phyloP scores from a whole-genome alignment of 116 monocot genomes.

The Thalassia testudinum region DNA sequence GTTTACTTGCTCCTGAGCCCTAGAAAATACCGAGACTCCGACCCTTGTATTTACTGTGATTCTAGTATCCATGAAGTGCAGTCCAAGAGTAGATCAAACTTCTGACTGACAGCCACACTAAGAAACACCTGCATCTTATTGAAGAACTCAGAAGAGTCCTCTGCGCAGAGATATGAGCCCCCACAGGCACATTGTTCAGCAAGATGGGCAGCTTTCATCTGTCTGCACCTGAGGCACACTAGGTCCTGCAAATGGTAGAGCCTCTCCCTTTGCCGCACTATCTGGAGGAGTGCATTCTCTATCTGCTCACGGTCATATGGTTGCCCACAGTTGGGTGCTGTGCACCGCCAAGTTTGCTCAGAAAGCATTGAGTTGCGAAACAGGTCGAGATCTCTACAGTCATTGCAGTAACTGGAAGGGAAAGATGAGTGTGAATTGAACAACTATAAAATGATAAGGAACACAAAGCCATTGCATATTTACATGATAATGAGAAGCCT shows the following conservation, averaged over 20 bases:
- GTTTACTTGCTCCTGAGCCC: too few species aligned
- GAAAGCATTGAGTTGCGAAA: slow-evolving; percentile 37
- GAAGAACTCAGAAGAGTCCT: slow-evolving; percentile 33
- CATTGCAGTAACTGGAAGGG: slow-evolving; percentile 77
- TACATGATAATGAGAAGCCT: neutral
- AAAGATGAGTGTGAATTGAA: neutral
- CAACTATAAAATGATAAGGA: neutral
- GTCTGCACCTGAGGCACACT: slow-evolving; percentile 59
- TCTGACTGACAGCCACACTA: slow-evolving; percentile 41
- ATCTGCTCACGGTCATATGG: slow-evolving; percentile 74
- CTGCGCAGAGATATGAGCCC: slow-evolving; percentile 62
- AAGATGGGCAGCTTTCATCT: slow-evolving; percentile 70
- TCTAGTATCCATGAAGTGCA: slow-evolving; percentile 68
- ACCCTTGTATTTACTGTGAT: too few species aligned
- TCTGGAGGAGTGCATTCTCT: slow-evolving; percentile 83
- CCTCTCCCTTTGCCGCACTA: slow-evolving; percentile 79
- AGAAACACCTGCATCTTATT: slow-evolving; percentile 61
- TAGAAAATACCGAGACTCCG: too few species aligned
- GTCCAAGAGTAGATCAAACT: slow-evolving; percentile 52
- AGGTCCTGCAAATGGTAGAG: slow-evolving; percentile 93
- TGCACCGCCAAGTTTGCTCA: slow-evolving; percentile 67
- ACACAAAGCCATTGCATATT: neutral
- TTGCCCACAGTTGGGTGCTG: slow-evolving; percentile 49
- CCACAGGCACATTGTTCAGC: slow-evolving; percentile 76
- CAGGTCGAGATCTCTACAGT: slow-evolving; percentile 82